Percentiles rank a stretch among this genome's conserved stretches.
Evolutionary conservation across 2,329 filamentous ascomycete species (phyloP).

Genomic region (Rosellinia necatrix): DNA sequence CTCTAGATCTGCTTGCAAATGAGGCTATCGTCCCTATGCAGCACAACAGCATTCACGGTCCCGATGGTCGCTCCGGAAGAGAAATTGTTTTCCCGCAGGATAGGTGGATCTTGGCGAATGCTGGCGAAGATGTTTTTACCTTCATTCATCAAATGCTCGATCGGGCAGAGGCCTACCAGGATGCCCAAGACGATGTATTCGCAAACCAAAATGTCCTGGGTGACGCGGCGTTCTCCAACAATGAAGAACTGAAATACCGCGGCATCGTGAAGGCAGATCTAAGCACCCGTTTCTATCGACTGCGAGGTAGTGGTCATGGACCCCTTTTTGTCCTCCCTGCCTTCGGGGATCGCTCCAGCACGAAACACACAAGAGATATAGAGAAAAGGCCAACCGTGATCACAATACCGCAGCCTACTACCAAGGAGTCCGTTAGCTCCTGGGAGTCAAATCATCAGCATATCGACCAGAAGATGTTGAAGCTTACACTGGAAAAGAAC

Average conservation of each 20-base stretch:
- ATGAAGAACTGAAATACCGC: conserved; percentile 42
- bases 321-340: conserved; percentile 61
- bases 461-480: conserved; percentile 14
- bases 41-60: conserved; percentile 57
- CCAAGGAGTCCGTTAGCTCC: conserved; percentile 24
- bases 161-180: conserved; percentile 48
- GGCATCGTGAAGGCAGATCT: conserved; percentile 57
- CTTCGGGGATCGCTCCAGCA: conserved; percentile 51
- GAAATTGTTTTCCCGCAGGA: conserved; percentile 61
- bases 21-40: conserved; percentile 57
- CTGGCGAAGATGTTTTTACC: conserved; percentile 55
- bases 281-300: conserved; percentile 56
- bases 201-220: conserved; percentile 47
- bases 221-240: conserved; percentile 42
- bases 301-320: conserved; percentile 49
- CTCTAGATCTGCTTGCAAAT: conserved; percentile 53
- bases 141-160: conserved; percentile 55
- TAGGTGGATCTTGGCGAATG: conserved; percentile 59
- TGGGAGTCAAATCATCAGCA: conserved; percentile 34
- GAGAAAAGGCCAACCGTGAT: conserved; percentile 50
- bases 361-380: conserved; percentile 49
- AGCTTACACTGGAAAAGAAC: conserved; percentile 20
- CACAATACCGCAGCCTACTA: conserved; percentile 33
- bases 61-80: conserved; percentile 56
- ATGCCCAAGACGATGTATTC: conserved; percentile 43